Base-by-base conservation (phyloP, 257 asterid genomes). In the Echium plantagineum region DNA sequence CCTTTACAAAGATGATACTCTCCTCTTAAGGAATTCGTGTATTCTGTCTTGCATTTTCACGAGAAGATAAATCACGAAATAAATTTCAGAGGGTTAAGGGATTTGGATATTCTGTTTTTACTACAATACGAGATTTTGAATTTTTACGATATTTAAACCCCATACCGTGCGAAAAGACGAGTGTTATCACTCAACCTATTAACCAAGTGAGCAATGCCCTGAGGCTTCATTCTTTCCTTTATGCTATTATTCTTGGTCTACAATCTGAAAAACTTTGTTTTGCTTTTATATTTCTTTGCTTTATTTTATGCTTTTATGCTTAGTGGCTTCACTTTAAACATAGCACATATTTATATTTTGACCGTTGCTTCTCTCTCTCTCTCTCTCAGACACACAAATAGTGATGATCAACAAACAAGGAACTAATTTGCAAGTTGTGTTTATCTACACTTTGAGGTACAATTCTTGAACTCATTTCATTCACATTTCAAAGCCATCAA, bases 311-410 rank as follows among this genome's bases (percentile, higher is more conserved):
- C 64, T 71, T 67, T 26, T 26, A 5, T 21, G 49, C 31, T 49
- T 46, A 9, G 4, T 55, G 16, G 0, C 47, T 62, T 21, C 31
- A n/a, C 79, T 73, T 77, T 70, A 26, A 70, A 70, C 19, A 20
- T 35, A 1, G n/a, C 46, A 7, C 46, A 35, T 48, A 32, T 46
- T 19, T 18, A 21, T 65, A 31, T 74, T 67, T 67, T 77, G 82
- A 77, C 82, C 82, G 82, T 77, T 77, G 79, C 73, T 69, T 74
- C 63, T 26, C 52, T 49, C 48, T 64, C 68, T 49, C 56, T 18
- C 66, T 38, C 57, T 52, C 52, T 22, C 63, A 48, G 54, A 49
- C 20, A 42, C 17, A 58, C 38, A 15, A 57, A 58, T 54, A 55
- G 57, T 19, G 56, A 21, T n/a, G 47, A 42, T 47, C 61, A 59